Base-by-base conservation (phyloP, 2,329 filamentous ascomycete species). In the Aspergillus alliaceus region DNA sequence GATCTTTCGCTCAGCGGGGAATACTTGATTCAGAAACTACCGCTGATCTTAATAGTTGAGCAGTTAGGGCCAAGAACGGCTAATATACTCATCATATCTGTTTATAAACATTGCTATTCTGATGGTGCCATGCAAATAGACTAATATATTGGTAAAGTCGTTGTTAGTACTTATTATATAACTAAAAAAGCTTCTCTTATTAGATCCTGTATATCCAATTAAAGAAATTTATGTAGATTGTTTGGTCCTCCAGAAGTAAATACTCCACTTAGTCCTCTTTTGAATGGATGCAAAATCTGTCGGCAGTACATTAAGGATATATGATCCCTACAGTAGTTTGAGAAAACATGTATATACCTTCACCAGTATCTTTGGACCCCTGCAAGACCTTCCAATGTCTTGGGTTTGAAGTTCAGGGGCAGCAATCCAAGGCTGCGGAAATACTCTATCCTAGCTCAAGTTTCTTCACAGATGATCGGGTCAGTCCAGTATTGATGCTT, bases 21-120 rank as follows among this genome's bases (percentile, higher is more conserved):
- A 61, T 49, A 59, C 29, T 49, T 51, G 24, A 15, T 57, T 32
- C n/a, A 66, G 64, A 57, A 64, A 66, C 63, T 65, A 72, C 67
- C n/a, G 14, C 6, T 15, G 6, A 34, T 29, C 52, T 56, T 56
- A 56, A 46, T 25, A 20, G 15, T 44, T 15, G 39, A 46, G 37
- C 37, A 51, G 11, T 14, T 18, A 7, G 44, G 24, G n/a, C 48
- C 14, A 52, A 31, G 49, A 56, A 56, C 25, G n/a, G 15, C 53
- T 49, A 52, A 39, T 54, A 47, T 66, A 69, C 63, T 46, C 52
- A 47, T 66, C 54, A 48, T 47, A 70, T 68, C 64, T 70, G 49
- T 53, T 68, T 14, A 60, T 58, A 37, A 11, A 60, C 11, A 35
- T 66, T 25, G 0, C 59, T 27, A 62, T 62, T 60, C n/a, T 68